These are phyloP conservation scores for Artomyces pyxidatus DNA, from an alignment of 768 basidiomycete genomes.

Conservation along the genomic window DNA sequence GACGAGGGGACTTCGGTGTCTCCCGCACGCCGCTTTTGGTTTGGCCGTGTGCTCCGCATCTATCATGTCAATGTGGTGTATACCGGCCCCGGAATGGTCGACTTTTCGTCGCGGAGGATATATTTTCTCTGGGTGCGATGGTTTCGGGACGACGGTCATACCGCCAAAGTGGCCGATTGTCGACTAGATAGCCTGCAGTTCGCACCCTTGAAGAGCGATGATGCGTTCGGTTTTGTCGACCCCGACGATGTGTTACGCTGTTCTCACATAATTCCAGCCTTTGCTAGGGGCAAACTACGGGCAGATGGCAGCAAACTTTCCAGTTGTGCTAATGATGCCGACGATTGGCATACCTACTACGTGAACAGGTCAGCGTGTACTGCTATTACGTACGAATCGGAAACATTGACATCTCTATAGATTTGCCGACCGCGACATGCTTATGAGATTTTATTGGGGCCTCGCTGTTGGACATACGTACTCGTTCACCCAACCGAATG, in stretches of 20 bases:
- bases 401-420: background rate
- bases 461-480: conserved; percentile 12
- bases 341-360: background rate
- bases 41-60: conserved; percentile 13
- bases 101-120: background rate
- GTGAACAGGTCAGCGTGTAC: background rate
- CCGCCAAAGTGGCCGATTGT: background rate
- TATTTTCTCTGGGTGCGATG: conserved; percentile 4
- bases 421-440: conserved; percentile 18
- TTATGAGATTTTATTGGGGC: conserved; percentile 12
- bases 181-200: conserved; percentile 32
- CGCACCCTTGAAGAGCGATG: conserved; percentile 19
- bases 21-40: conserved; percentile 20
- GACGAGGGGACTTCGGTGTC: conserved; percentile 3
- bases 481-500: background rate
- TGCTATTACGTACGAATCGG: background rate
- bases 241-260: conserved; percentile 32
- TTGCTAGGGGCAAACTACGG: conserved; percentile 12
- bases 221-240: conserved; percentile 38
- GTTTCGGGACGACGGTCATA: background rate
- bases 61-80: background rate
- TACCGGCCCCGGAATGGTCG: background rate
- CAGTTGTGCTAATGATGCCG: background rate
- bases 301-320: background rate
- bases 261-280: conserved; percentile 36